A percentile compares a stretch with the other conserved stretches of the same genome.
Evolutionary conservation across 2,329 filamentous ascomycete species (phyloP).

Genomic region (Ophiostoma perfectum): DNA sequence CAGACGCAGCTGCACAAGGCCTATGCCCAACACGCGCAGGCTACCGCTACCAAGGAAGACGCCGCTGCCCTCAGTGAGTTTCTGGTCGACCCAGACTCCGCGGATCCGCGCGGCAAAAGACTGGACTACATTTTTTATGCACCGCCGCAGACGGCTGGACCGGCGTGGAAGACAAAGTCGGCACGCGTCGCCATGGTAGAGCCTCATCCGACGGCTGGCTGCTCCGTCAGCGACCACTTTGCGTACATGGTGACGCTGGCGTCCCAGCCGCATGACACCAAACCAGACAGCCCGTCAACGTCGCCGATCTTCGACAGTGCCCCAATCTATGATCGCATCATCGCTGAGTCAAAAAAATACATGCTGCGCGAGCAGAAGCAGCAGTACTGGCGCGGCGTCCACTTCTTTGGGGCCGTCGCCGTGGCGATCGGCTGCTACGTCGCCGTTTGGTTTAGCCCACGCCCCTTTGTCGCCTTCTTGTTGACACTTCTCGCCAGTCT

Average conservation of each 20-base stretch:
- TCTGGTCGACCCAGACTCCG: constrained; percentile 49
- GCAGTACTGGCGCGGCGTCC: constrained; percentile 62
- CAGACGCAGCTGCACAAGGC: constrained; percentile 23
- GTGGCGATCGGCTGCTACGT: constrained; percentile 70
- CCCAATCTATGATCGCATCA: constrained; percentile 56
- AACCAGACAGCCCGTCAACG: too few species aligned
- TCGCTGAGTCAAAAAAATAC: constrained; percentile 65
- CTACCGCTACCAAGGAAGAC: background rate
- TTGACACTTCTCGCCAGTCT: constrained; percentile 76
- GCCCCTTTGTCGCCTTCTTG: constrained; percentile 66
- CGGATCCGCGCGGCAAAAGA: constrained; percentile 73
- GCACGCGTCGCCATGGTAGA: constrained; percentile 73
- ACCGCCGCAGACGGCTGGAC: constrained; percentile 49
- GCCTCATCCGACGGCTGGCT: constrained; percentile 72
- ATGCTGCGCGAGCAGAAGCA: constrained; percentile 65
- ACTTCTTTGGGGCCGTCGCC: constrained; percentile 65
- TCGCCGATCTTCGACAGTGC: background rate
- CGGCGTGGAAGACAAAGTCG: constrained; percentile 62
- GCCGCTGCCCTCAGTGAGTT: constrained; percentile 15
- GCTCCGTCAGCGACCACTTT: constrained; percentile 92
- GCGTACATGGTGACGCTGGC: constrained; percentile 76
- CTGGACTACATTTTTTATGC: constrained; percentile 84
- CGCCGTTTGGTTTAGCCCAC: constrained; percentile 79
- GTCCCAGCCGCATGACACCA: background rate
- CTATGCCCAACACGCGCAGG: constrained; percentile 7